Percentiles rank a stretch among this genome's conserved stretches.
Conservation (phyloP, 164 flowering plant species). For the Euptelea pleiosperma region DNA sequence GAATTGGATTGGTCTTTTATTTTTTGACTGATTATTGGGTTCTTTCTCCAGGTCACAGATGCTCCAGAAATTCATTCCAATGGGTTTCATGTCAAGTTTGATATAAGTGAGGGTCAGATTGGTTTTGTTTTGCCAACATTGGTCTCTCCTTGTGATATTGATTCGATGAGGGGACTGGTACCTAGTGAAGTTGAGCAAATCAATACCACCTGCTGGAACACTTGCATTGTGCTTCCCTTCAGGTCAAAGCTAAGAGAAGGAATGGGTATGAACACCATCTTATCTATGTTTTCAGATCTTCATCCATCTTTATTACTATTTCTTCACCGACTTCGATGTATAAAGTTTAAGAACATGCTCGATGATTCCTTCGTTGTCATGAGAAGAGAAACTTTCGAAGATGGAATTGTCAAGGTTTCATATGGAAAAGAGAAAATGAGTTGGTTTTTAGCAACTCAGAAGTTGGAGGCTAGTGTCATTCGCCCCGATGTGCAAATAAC, state of each 20-base stretch:
- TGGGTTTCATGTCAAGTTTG: slow-evolving; percentile 95
- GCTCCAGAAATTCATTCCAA: slow-evolving; percentile 99
- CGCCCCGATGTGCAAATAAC: slow-evolving; percentile 67
- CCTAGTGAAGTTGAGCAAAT: slow-evolving; percentile 30
- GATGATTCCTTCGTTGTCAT: slow-evolving; percentile 55
- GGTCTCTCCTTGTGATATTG: slow-evolving; percentile 64
- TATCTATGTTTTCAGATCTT: slow-evolving; percentile 86
- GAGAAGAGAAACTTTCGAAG: slow-evolving; percentile 65
- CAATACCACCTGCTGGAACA: slow-evolving; percentile 56
- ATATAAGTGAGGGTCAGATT: slow-evolving; percentile 84
- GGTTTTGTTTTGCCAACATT: slow-evolving; percentile 92
- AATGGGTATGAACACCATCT: slow-evolving; percentile 39
- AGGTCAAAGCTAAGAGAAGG: slow-evolving; percentile 43
- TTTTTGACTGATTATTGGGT: too few relatives aligned
- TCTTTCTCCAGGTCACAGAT: slow-evolving; percentile 83
- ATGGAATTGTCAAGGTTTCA: slow-evolving; percentile 74
- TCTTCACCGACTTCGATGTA: slow-evolving; percentile 86
- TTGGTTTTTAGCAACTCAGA: slow-evolving; percentile 74
- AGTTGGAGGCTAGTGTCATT: slow-evolving; percentile 43
- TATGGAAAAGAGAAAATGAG: slow-evolving; percentile 70
- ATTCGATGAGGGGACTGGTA: slow-evolving; percentile 33
- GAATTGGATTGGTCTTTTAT: slow-evolving; percentile 12
- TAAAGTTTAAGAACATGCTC: slow-evolving; percentile 62
- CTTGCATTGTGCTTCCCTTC: slow-evolving; percentile 93
- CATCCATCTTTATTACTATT: slow-evolving; percentile 90